Evolutionary conservation across 2,329 filamentous ascomycete species (phyloP).

Genomic region (Tolypocladium pustulatum): DNA sequence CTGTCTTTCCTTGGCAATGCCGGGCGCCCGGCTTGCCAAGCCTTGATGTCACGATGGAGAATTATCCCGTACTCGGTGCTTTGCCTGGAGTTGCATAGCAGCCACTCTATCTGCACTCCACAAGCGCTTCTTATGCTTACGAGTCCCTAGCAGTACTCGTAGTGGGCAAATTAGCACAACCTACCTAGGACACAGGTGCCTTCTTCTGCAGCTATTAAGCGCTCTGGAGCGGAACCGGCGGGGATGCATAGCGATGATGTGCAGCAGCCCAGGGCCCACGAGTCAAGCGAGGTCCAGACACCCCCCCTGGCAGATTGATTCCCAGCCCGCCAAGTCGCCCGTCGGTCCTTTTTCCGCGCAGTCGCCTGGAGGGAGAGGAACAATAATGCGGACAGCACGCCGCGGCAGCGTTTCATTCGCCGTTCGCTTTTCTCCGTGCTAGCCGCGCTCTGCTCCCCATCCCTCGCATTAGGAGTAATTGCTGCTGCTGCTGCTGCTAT

Average conservation of each 20-base stretch:
- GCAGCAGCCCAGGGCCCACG: constrained; percentile 17
- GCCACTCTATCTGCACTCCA: neutral
- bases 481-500: neutral
- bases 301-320: constrained; percentile 1
- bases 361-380: neutral
- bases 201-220: neutral
- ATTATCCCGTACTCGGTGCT: neutral
- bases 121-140: no score
- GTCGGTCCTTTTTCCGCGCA: constrained; percentile 3
- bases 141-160: neutral
- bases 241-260: constrained; percentile 14
- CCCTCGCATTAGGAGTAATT: neutral
- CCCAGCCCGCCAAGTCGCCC: constrained; percentile 1
- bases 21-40: neutral
- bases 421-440: neutral
- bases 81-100: neutral
- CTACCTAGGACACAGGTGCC: neutral
- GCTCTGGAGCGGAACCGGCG: constrained; percentile 1
- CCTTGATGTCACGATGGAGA: neutral
- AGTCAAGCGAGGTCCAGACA: constrained; percentile 19
- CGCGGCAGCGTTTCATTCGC: neutral
- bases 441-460: neutral
- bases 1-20: neutral
- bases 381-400: neutral
- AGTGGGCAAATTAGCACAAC: neutral